Evolutionary conservation across 1,284 basidiomycete genomes (phyloP).

Genomic region (Hemileia vastatrix): DNA sequence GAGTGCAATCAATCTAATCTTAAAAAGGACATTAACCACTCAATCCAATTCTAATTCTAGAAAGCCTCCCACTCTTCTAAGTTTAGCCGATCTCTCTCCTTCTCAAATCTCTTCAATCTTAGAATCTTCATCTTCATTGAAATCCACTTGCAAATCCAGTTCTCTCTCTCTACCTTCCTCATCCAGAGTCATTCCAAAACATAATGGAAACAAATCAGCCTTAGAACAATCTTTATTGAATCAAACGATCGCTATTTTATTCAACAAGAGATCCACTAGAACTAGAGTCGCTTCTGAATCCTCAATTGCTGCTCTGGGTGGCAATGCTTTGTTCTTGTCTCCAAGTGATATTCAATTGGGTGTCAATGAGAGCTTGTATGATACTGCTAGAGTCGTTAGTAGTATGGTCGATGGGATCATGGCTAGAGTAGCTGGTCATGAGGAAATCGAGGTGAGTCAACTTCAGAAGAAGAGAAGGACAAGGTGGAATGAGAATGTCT

Average conservation of each 20-base stretch:
- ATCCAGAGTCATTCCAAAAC: background rate
- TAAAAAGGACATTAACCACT: no score
- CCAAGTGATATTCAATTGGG: constrained; percentile 87
- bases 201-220: background rate
- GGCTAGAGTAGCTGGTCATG: constrained; percentile 83
- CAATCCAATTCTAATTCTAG: no score
- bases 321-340: constrained; percentile 86
- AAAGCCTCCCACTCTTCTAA: constrained; percentile 61
- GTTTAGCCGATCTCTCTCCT: constrained; percentile 67
- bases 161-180: background rate
- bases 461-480: no score
- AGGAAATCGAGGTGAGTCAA: constrained; percentile 71
- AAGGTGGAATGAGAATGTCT: no score
- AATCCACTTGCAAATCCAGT: constrained; percentile 29
- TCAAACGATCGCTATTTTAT: constrained; percentile 79
- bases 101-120: constrained; percentile 56
- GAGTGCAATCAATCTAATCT: no score
- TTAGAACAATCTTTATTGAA: constrained; percentile 52
- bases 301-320: constrained; percentile 60
- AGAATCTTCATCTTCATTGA: constrained; percentile 53
- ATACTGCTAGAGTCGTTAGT: constrained; percentile 70
- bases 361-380: constrained; percentile 79
- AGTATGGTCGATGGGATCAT: constrained; percentile 97
- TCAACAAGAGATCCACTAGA: constrained; percentile 85
- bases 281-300: constrained; percentile 89